Evolutionary conservation across 2,329 filamentous ascomycete genomes (phyloP), one percentile per base, ranked within the genome.

Genomic region (Ophiostoma australiae): DNA sequence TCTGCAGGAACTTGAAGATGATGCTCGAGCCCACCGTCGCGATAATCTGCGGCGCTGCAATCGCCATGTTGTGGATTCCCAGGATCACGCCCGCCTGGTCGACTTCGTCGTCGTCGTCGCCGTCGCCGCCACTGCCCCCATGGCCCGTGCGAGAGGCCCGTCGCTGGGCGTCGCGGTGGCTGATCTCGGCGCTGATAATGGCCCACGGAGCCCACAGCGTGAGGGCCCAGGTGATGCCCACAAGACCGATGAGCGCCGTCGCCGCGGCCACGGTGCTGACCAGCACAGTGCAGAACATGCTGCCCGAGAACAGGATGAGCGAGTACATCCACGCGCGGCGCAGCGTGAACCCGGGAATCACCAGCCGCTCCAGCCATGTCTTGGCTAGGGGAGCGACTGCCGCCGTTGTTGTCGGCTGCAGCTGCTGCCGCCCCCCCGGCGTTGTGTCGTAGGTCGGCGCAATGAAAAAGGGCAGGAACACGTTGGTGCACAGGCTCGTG

Each of bases 201-300:
- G 94, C 94, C 82, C 94, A 98, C 0, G 94, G 94, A 0, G 94
- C 94, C 94, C 94, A 98, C 35, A 96, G 87, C 1, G 93, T 93
- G 76, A 97, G 83, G 31, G 94, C 93, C 94, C 94, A 98, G 0
- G 92, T 93, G 72, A 98, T 89, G 44, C 94, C 94, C 67, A 97
- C 89, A 33, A 95, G 82, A 1, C 89, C 92, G 71, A 97, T 90
- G 44, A 97, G 85, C 1, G 88, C 84, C 0, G 91, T 97, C 1
- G 92, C 94, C 11, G 85, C 87, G 71, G 86, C 82, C 8, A 93
- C 89, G 2, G 87, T 88, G 58, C 84, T 85, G 55, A 97, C 91
- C 72, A 97, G 85, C 71, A 97, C 88, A 0, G 94, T 96, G 77
- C 89, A 88, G 77, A 91, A 91, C 88, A 95, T 97, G 78, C 91